Conservation (phyloP, 768 basidiomycete species). For the Podaxis sp. region DNA sequence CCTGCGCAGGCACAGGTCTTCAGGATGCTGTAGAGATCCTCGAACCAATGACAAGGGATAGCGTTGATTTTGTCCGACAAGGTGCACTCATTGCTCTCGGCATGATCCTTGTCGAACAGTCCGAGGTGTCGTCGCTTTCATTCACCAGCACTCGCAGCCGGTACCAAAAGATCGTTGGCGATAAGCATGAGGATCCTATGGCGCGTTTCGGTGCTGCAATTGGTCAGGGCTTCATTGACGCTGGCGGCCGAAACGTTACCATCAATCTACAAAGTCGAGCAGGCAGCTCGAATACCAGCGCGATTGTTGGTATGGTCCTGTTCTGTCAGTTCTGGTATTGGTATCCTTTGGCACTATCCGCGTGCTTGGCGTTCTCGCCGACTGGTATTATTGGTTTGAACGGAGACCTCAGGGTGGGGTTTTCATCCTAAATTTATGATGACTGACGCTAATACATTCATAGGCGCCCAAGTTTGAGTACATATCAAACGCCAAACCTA, state of each 20-base stretch:
- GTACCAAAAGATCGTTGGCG: constrained; percentile 84
- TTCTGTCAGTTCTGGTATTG: constrained; percentile 99
- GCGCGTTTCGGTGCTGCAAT: constrained; percentile 96
- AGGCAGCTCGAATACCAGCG: constrained; percentile 88
- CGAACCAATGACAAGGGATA: constrained; percentile 97
- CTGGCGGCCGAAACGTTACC: constrained; percentile 94
- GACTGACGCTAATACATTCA: background rate
- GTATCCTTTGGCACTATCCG: constrained; percentile 96
- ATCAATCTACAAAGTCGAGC: constrained; percentile 91
- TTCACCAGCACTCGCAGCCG: constrained; percentile 76
- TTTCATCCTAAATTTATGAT: background rate
- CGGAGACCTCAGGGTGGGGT: constrained; percentile 69
- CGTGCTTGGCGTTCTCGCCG: constrained; percentile 89
- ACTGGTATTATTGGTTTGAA: constrained; percentile 93
- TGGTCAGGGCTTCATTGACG: constrained; percentile 96
- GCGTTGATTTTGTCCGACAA: constrained; percentile 97
- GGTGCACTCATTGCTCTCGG: constrained; percentile 94
- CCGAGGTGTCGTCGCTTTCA: constrained; percentile 84
- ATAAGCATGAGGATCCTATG: constrained; percentile 99
- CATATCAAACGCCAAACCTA: constrained; percentile 84
- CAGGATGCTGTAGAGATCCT: constrained; percentile 95
- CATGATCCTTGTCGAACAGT: constrained; percentile 96
- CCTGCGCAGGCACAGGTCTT: constrained; percentile 95
- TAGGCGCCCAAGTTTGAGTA: constrained; percentile 94
- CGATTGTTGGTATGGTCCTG: constrained; percentile 96